Conservation (phyloP, 441 rosid species). For the Populus hybrid region DNA sequence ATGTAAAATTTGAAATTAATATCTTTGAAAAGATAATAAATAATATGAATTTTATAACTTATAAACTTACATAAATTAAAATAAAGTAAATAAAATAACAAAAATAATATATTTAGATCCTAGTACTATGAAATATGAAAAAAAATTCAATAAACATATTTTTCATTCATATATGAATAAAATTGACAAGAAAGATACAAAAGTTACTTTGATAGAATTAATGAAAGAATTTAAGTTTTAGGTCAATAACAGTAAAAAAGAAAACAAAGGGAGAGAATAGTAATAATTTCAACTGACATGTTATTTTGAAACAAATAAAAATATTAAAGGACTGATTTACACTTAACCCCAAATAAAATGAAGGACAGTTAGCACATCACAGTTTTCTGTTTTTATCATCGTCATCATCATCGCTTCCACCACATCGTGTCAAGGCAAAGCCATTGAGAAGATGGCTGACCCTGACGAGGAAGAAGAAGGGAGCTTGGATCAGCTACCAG, state of each 20-base stretch:
- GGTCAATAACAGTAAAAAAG: background rate
- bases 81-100: no score
- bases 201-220: no score
- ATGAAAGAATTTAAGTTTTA: no score
- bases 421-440: background rate
- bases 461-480: constrained; percentile 19
- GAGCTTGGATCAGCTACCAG: constrained; percentile 66
- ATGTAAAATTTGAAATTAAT: no score
- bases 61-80: no score
- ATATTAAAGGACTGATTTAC: background rate
- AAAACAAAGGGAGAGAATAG: background rate
- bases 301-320: background rate
- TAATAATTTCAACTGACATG: background rate
- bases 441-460: constrained; percentile 19
- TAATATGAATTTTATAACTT: no score
- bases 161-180: no score
- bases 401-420: background rate
- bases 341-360: background rate
- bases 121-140: no score
- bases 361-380: background rate
- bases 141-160: no score
- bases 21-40: no score
- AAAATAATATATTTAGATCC: no score
- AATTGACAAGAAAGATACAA: no score
- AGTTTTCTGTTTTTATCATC: background rate